A percentile compares a stretch with the other conserved stretches of the same genome.
These are phyloP conservation scores for Yamadazyma taylorii DNA, from an alignment of 1,139 yeast genomes.

Conservation along the genomic window DNA sequence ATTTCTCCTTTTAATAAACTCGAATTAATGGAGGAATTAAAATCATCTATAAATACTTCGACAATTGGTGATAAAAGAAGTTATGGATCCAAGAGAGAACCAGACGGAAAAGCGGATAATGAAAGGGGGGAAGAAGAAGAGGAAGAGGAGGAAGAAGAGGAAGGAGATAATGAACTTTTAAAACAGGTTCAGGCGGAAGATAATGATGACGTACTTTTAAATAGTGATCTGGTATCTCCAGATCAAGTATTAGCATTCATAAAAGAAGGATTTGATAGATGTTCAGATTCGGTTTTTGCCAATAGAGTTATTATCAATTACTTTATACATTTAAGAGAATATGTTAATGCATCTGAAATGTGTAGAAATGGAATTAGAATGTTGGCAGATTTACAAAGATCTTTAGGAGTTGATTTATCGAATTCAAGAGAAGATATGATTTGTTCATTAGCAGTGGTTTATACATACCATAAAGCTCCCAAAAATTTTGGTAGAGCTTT, in stretches of 20 bases:
- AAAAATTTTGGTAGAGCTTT: conserved; percentile 78
- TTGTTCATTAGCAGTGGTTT: conserved; percentile 69
- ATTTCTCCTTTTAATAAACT: conserved; percentile 56
- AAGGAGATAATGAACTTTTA: conserved; percentile 9
- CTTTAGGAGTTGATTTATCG: conserved; percentile 46
- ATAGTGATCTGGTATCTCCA: conserved; percentile 29
- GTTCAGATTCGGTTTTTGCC: conserved; percentile 56
- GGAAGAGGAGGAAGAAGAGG: conserved; percentile 17
- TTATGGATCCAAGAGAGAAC: too few species aligned
- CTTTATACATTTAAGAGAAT: conserved; percentile 62
- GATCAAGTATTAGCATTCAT: conserved; percentile 56
- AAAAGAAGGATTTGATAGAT: conserved; percentile 51
- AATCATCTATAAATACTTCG: too few species aligned
- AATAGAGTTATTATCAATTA: conserved; percentile 65
- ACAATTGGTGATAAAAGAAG: too few species aligned
- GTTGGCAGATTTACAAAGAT: conserved; percentile 49
- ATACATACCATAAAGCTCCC: conserved; percentile 87
- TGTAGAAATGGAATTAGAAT: conserved; percentile 63
- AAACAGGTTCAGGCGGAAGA: conserved; percentile 8
- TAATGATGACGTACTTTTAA: conserved; percentile 11
- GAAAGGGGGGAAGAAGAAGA: too few species aligned
- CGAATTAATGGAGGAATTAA: conserved; percentile 19
- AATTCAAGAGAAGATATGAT: conserved; percentile 61
- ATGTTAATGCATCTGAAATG: conserved; percentile 57
- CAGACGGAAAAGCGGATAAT: too few species aligned